Base-by-base conservation (phyloP, 345 rosid genomes). In the Salix koriyanagi region DNA sequence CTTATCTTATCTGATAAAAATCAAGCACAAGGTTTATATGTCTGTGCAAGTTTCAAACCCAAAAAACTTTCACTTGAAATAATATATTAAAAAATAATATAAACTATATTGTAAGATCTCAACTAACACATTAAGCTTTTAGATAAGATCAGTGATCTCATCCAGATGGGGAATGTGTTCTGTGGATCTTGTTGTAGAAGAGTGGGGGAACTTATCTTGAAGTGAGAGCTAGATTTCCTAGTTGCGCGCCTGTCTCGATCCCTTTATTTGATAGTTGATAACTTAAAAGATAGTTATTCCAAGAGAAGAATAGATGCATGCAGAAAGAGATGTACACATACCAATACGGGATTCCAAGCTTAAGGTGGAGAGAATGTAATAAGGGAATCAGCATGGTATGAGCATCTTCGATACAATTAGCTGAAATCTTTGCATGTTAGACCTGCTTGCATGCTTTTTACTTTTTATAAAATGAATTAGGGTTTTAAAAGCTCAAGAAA, bases 391-490 rank as follows among this genome's bases (percentile, higher is more conserved):
- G 71, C 54, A 32, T n/a, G 81, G 76, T 39, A 7, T 77, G 44
- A 81, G 89, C 87, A 77, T 73, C 79, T 79, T 81, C 85, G 54
- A 70, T 60, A 77, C 6, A 75, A 28, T 64, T 15, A 58, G 73
- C 73, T 70, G 75, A 77, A 76, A 71, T 36, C 72, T 75, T 66
- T 10, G 70, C 66, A 46, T 79, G 81, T 73, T 70, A 72, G 26
- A 67, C 14, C 25, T 19, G 3, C 39, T 26, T 72, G 48, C 32
- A 26, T 70, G 19, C 60, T 72, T 28, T 34, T 69, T 48, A 25
- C 52, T 60, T 65, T 32, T 32, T 32, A 32, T 32, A 32, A 2
- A 32, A 32, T 2, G 3, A 32, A 32, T 2, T 2, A 32, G 34
- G 34, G 34, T 32, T 32, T 32, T 32, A 32, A 32, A 32, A 32